Evolutionary conservation across 2,329 filamentous ascomycete species (phyloP).

Genomic region (Ophiocordyceps camponoti-leonardi): DNA sequence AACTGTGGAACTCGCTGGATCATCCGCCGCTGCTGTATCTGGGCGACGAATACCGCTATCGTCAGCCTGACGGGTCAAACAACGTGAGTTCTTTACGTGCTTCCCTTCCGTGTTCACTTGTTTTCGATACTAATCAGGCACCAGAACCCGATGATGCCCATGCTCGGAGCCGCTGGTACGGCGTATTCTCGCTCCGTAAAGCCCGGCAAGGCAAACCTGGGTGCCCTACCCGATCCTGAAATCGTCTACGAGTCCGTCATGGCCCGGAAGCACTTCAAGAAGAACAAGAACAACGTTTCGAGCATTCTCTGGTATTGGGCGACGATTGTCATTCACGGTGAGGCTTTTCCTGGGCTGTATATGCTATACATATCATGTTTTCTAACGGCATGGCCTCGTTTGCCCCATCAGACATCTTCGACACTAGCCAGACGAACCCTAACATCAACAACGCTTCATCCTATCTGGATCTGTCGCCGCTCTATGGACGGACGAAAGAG

Average conservation of each 20-base stretch:
- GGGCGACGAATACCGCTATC: conserved; percentile 45
- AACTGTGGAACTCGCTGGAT: conserved; percentile 55
- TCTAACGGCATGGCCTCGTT: too few relatives aligned
- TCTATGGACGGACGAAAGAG: conserved; percentile 52
- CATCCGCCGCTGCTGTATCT: conserved; percentile 54
- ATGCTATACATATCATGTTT: too few relatives aligned
- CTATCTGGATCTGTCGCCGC: conserved; percentile 53
- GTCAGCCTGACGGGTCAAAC: conserved; percentile 51
- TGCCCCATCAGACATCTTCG: conserved; percentile 50
- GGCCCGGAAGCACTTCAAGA: conserved; percentile 29
- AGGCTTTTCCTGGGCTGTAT: background rate
- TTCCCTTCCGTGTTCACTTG: too few relatives aligned
- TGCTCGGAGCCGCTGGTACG: conserved; percentile 49
- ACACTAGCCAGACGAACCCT: conserved; percentile 44
- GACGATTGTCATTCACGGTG: conserved; percentile 55
- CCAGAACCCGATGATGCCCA: conserved; percentile 46
- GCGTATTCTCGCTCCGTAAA: conserved; percentile 49
- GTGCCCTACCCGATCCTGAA: conserved; percentile 49
- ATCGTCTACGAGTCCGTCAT: conserved; percentile 47
- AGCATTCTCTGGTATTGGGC: conserved; percentile 59
- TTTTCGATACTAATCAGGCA: background rate
- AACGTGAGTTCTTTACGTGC: conserved; percentile 32
- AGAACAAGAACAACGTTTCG: conserved; percentile 55
- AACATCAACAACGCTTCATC: conserved; percentile 50
- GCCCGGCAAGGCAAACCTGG: conserved; percentile 38